Percentiles rank a stretch among this genome's conserved stretches.
These are phyloP conservation scores for Suhomyces bokatorum DNA, from an alignment of 1,139 yeast species.

Conservation along the genomic window DNA sequence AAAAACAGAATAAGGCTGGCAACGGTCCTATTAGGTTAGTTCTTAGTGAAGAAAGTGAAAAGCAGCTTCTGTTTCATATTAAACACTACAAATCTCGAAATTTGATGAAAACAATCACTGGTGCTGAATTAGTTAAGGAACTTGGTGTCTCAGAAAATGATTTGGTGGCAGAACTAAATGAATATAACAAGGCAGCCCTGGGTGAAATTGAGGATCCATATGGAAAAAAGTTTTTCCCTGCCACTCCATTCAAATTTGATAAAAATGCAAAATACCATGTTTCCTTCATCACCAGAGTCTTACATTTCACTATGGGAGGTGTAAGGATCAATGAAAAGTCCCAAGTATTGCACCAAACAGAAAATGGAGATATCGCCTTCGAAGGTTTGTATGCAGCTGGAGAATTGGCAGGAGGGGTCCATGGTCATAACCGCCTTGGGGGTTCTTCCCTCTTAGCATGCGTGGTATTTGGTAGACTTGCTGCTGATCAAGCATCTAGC, in stretches of 20 bases:
- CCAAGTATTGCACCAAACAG: slow-evolving; percentile 50
- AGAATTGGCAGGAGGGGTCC: slow-evolving; percentile 81
- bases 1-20: slow-evolving; percentile 42
- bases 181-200: slow-evolving; percentile 49
- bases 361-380: slow-evolving; percentile 36
- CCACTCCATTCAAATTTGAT: slow-evolving; percentile 45
- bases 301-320: slow-evolving; percentile 89
- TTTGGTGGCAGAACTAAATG: slow-evolving; percentile 39
- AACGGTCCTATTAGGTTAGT: slow-evolving; percentile 55
- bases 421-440: slow-evolving; percentile 74
- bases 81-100: slow-evolving; percentile 69
- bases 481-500: slow-evolving; percentile 49
- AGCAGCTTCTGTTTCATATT: slow-evolving; percentile 53
- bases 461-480: slow-evolving; percentile 74
- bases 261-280: slow-evolving; percentile 41
- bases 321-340: slow-evolving; percentile 62
- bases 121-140: slow-evolving; percentile 51
- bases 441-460: slow-evolving; percentile 78
- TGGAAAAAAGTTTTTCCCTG: slow-evolving; percentile 54
- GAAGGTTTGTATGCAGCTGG: slow-evolving; percentile 75
- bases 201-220: slow-evolving; percentile 45
- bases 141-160: slow-evolving; percentile 34
- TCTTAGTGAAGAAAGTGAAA: slow-evolving; percentile 45
- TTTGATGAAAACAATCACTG: slow-evolving; percentile 54
- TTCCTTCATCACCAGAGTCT: slow-evolving; percentile 68